A percentile compares a stretch with the other conserved stretches of the same genome.
Conservation (phyloP, 75 land plant species). For the Pinus albicaulis region DNA sequence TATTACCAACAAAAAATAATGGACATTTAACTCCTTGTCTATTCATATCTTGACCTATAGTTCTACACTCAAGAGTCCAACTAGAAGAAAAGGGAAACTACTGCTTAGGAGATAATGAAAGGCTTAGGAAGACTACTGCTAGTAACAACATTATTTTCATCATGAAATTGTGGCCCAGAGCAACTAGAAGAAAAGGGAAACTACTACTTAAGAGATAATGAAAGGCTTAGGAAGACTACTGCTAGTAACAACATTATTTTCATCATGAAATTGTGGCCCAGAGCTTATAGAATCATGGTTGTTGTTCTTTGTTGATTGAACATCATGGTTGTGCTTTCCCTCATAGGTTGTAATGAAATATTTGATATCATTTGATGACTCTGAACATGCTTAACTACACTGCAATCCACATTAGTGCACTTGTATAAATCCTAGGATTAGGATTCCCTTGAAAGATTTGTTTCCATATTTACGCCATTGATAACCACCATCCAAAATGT, state of each 20-base stretch:
- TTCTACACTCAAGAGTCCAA: background rate
- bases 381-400: slow-evolving; percentile 35
- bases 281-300: slow-evolving; percentile 9
- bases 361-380: slow-evolving; percentile 18
- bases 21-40: background rate
- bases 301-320: slow-evolving; percentile 20
- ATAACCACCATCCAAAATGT: slow-evolving; percentile 94
- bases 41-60: background rate
- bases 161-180: slow-evolving; percentile 3
- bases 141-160: background rate
- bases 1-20: background rate
- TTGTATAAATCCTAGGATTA: slow-evolving; percentile 75
- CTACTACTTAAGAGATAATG: background rate
- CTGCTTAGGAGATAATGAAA: background rate
- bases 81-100: background rate
- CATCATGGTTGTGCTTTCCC: slow-evolving; percentile 34
- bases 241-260: background rate
- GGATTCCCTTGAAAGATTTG: slow-evolving; percentile 97
- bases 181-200: background rate
- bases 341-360: slow-evolving; percentile 37
- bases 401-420: slow-evolving; percentile 28
- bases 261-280: background rate
- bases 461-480: slow-evolving; percentile 99
- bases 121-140: background rate
- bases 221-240: background rate